These are phyloP conservation scores for Fistulinella prunicolor DNA, from an alignment of 768 basidiomycete species.

Conservation along the genomic window DNA sequence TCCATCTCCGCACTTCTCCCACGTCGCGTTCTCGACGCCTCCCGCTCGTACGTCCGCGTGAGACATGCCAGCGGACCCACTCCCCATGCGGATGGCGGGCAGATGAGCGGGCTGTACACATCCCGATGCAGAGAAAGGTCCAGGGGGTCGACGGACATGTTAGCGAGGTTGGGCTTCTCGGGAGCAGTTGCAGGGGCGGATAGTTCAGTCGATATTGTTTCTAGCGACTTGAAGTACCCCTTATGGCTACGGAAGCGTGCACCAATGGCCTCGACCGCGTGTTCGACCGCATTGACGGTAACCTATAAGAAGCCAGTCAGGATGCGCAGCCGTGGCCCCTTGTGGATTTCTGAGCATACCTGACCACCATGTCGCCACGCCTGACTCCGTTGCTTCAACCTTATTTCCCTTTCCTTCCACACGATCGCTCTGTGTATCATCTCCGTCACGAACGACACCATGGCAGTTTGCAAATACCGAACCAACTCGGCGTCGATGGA, in stretches of 20 bases:
- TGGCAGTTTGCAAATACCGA: constrained; percentile 41
- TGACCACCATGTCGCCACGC: constrained; percentile 53
- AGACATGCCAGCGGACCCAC: constrained; percentile 13
- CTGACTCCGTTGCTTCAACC: constrained; percentile 55
- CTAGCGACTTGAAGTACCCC: constrained; percentile 39
- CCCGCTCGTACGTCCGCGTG: constrained; percentile 24
- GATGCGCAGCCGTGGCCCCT: neutral
- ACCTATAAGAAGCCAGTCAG: constrained; percentile 44
- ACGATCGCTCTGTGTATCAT: constrained; percentile 51
- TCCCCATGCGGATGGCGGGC: constrained; percentile 23
- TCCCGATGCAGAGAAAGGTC: constrained; percentile 27
- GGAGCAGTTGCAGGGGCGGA: neutral
- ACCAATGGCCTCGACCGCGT: constrained; percentile 49
- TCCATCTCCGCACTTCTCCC: constrained; percentile 16
- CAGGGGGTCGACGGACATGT: constrained; percentile 2
- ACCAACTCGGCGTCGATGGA: constrained; percentile 51
- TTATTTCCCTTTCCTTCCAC: constrained; percentile 55
- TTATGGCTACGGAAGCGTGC: constrained; percentile 36
- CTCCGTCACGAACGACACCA: constrained; percentile 51
- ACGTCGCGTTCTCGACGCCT: constrained; percentile 16
- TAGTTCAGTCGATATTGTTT: neutral
- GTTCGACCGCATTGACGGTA: constrained; percentile 41
- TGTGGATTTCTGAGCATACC: constrained; percentile 26
- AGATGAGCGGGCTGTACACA: constrained; percentile 37
- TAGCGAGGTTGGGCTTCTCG: too few relatives aligned